Conservation (phyloP, 2,329 filamentous ascomycete species). For the Neophaeococcomyces mojaviensis region DNA sequence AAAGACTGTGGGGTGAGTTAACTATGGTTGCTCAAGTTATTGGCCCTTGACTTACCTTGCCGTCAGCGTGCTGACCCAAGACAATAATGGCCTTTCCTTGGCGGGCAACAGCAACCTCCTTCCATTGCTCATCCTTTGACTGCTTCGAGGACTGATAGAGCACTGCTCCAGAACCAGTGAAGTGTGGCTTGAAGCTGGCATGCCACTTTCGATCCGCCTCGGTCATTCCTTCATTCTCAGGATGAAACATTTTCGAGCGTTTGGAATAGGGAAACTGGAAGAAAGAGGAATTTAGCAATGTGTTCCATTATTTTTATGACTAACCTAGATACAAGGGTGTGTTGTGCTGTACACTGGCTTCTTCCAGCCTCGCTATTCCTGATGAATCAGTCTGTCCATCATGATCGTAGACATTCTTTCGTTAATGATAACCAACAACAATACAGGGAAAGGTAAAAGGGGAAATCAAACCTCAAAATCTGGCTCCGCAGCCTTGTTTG, state of each 20-base stretch:
- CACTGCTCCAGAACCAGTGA: constrained; percentile 14
- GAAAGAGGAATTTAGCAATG: constrained; percentile 32
- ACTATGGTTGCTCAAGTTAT: not conserved
- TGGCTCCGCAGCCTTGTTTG: constrained; percentile 49
- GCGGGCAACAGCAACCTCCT: constrained; percentile 2
- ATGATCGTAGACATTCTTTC: not conserved
- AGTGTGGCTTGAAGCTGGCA: constrained; percentile 46
- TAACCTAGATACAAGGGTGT: constrained; percentile 35
- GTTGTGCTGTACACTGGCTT: constrained; percentile 35
- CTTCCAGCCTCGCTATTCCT: constrained; percentile 8
- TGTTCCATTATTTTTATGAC: constrained; percentile 32
- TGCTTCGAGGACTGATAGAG: constrained; percentile 13
- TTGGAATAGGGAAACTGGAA: constrained; percentile 81
- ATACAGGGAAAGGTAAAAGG: constrained; percentile 30
- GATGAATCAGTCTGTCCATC: constrained; percentile 6
- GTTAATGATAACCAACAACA: not conserved
- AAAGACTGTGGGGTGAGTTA: constrained; percentile 8
- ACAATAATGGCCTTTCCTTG: not conserved
- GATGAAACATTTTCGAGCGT: constrained; percentile 60
- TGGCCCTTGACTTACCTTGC: not conserved
- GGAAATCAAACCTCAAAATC: constrained; percentile 84
- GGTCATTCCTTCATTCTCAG: constrained; percentile 53
- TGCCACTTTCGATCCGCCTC: constrained; percentile 62
- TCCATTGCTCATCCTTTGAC: constrained; percentile 1
- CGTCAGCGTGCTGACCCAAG: not conserved